Conservation (phyloP, 2,329 filamentous ascomycete genomes). For the Diaporthe aspalathi region DNA sequence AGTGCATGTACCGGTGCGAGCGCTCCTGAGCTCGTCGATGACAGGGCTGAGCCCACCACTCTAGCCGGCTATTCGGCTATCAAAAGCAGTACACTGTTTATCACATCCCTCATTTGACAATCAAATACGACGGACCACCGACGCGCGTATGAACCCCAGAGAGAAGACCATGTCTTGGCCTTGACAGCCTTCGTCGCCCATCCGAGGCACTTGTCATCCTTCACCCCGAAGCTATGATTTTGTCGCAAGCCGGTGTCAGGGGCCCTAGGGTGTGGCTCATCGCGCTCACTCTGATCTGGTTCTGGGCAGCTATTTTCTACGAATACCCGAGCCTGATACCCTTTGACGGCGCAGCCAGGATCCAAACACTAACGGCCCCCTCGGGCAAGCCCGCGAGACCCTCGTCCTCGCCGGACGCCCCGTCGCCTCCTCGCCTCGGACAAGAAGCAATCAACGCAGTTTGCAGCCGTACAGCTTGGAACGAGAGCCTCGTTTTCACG, state of each 20-base stretch:
- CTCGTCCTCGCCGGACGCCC: background rate
- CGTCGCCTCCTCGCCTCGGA: background rate
- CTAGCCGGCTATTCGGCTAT: no score
- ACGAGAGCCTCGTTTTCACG: slow-evolving; percentile 19
- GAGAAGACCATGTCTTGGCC: background rate
- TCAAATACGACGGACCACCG: background rate
- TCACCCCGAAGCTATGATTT: background rate
- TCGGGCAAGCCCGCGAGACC: background rate
- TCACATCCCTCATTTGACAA: no score
- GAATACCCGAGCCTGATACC: slow-evolving; percentile 2
- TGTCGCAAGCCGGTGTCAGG: background rate
- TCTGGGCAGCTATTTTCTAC: background rate
- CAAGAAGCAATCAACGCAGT: slow-evolving; percentile 4
- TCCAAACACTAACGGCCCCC: background rate
- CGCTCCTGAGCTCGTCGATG: no score
- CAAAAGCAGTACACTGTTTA: no score
- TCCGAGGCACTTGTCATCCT: no score
- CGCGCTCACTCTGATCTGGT: background rate
- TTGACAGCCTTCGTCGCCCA: background rate
- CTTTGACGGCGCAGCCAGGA: background rate
- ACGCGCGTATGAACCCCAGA: no score
- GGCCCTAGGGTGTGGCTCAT: background rate
- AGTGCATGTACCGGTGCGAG: background rate
- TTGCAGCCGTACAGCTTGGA: slow-evolving; percentile 1
- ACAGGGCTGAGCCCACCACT: no score